Evolutionary conservation across 257 asterid species (phyloP).

Genomic region (Osmanthus fragrans): DNA sequence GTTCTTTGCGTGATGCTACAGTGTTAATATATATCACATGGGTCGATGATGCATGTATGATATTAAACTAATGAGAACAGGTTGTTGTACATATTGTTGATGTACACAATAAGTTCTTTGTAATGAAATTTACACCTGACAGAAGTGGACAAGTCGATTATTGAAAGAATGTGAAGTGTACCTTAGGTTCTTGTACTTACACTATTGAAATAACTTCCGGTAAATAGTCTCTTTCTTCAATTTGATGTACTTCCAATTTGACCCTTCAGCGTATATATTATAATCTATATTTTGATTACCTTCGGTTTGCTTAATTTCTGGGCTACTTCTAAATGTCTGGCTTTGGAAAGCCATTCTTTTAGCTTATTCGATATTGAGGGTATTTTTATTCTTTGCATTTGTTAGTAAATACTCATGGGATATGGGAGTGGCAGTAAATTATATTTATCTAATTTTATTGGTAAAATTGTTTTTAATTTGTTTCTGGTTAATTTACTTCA

Average conservation of each 20-base stretch:
- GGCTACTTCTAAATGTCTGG: background rate
- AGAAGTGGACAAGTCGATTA: background rate
- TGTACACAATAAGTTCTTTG: background rate
- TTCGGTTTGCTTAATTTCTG: background rate
- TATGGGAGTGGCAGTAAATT: too few relatives aligned
- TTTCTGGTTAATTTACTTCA: too few relatives aligned
- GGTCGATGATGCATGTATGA: background rate
- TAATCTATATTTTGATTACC: too few relatives aligned
- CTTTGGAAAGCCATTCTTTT: background rate
- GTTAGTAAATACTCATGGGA: too few relatives aligned
- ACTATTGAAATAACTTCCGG: background rate
- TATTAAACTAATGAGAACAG: background rate
- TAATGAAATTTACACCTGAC: background rate
- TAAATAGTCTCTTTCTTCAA: background rate
- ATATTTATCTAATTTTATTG: too few relatives aligned
- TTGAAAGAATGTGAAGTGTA: background rate
- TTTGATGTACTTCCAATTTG: background rate
- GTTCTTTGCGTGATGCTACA: background rate
- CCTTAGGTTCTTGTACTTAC: conserved; percentile 9
- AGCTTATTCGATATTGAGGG: too few relatives aligned
- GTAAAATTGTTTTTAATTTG: too few relatives aligned
- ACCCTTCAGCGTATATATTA: too few relatives aligned
- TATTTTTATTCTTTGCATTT: too few relatives aligned
- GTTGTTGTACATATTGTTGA: background rate
- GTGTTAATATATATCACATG: conserved; percentile 7